Evolutionary conservation across 345 rosid genomes (phyloP).

Genomic region (Corymbia maculata): DNA sequence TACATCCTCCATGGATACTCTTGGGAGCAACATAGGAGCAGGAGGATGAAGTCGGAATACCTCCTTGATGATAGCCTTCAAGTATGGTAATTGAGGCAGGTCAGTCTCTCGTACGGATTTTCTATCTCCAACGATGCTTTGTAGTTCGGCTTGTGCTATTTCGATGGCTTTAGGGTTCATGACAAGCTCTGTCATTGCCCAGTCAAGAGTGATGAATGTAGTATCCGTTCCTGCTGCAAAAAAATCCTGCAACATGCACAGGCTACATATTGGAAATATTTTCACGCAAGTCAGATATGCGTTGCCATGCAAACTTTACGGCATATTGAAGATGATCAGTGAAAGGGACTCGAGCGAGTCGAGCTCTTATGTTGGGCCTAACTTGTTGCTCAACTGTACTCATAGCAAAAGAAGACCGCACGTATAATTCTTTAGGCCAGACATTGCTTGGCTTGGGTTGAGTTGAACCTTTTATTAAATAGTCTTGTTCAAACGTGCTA

Average conservation of each 20-base stretch:
- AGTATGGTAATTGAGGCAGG: conserved; percentile 26
- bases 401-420: background rate
- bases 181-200: conserved; percentile 41
- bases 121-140: conserved; percentile 18
- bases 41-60: conserved; percentile 45
- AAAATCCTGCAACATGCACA: conserved; percentile 18
- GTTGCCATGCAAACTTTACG: background rate
- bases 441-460: background rate
- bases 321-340: background rate
- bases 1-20: conserved; percentile 39
- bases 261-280: background rate
- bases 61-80: conserved; percentile 43
- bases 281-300: background rate
- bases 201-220: conserved; percentile 17
- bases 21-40: conserved; percentile 46
- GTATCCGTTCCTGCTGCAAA: conserved; percentile 37
- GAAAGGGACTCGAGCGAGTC: background rate
- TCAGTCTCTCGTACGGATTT: conserved; percentile 29
- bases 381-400: background rate
- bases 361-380: too few relatives aligned
- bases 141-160: conserved; percentile 33
- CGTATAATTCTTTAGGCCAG: background rate
- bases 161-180: conserved; percentile 18
- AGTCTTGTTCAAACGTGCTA: too few relatives aligned
- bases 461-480: too few relatives aligned